phyloP scores from a whole-genome alignment of 2,329 filamentous ascomycete species.

The Fusarium illudens region DNA sequence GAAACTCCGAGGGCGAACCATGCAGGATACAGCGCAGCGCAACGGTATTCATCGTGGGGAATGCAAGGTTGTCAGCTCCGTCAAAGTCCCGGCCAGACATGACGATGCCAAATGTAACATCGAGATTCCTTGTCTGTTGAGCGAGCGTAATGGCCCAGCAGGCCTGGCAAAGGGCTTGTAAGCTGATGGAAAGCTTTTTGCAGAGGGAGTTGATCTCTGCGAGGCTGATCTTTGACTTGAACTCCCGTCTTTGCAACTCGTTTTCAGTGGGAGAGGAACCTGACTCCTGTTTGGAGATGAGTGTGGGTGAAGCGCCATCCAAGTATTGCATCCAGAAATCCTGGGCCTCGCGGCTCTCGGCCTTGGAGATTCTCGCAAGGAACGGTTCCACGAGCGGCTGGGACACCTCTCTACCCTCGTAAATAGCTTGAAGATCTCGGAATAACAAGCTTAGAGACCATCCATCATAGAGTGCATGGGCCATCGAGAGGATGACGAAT shows the following conservation, averaged over 20 bases:
- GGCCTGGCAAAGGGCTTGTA: constrained; percentile 79
- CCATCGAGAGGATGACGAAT: constrained; percentile 73
- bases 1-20: constrained; percentile 69
- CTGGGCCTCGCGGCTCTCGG: constrained; percentile 30
- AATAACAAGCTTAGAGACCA: constrained; percentile 82
- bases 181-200: constrained; percentile 70
- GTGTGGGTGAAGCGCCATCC: constrained; percentile 55
- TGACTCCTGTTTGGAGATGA: constrained; percentile 35
- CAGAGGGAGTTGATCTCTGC: constrained; percentile 63
- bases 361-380: constrained; percentile 49
- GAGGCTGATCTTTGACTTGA: not conserved
- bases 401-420: constrained; percentile 53
- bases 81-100: constrained; percentile 85
- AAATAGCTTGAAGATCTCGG: constrained; percentile 72
- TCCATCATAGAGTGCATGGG: constrained; percentile 90
- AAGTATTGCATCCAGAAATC: constrained; percentile 79
- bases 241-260: constrained; percentile 26
- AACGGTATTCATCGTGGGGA: constrained; percentile 93
- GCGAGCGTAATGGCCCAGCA: constrained; percentile 79
- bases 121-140: constrained; percentile 68
- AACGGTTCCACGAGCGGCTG: constrained; percentile 62
- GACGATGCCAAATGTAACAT: constrained; percentile 84
- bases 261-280: not conserved
- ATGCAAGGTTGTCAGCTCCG: constrained; percentile 72
- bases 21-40: constrained; percentile 77